These are phyloP conservation scores for Penicillium sp. DNA, from an alignment of 2,329 filamentous ascomycete genomes.

Conservation along the genomic window DNA sequence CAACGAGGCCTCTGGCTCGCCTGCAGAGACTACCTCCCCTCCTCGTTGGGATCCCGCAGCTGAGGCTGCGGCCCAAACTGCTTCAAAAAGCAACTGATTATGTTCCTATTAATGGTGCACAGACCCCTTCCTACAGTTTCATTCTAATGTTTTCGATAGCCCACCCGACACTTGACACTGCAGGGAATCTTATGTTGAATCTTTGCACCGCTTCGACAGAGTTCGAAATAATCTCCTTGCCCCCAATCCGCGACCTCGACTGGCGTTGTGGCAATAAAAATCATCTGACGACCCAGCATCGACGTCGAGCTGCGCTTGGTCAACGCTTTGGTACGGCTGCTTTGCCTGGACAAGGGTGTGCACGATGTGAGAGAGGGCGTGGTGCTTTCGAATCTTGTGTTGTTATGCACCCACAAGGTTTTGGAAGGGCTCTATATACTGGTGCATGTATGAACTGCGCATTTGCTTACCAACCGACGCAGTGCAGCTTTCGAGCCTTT, in stretches of 20 bases:
- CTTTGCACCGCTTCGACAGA: not conserved
- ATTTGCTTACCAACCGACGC: not conserved
- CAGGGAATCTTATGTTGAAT: not conserved
- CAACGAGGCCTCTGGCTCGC: not conserved
- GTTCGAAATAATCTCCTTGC: rapidly evolving
- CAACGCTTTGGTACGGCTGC: not conserved
- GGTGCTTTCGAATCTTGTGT: not conserved
- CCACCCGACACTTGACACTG: not conserved
- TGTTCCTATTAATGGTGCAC: no score
- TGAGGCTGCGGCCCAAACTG: not conserved
- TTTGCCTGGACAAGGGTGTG: not conserved
- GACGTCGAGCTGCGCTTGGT: not conserved
- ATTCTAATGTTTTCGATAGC: not conserved
- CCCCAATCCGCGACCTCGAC: not conserved
- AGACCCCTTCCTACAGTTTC: not conserved
- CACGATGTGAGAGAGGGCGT: rapidly evolving
- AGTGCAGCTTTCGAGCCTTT: not conserved
- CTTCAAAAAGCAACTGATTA: not conserved
- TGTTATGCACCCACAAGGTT: not conserved
- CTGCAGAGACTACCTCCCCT: not conserved
- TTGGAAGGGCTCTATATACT: rapidly evolving
- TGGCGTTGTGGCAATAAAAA: rapidly evolving
- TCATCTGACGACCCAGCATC: rapidly evolving
- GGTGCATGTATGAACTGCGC: not conserved
- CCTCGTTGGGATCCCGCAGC: not conserved